A percentile compares a stretch with the other conserved stretches of the same genome.
phyloP scores from a whole-genome alignment of 257 asterid genomes.

The Solanum raphanifolium region DNA sequence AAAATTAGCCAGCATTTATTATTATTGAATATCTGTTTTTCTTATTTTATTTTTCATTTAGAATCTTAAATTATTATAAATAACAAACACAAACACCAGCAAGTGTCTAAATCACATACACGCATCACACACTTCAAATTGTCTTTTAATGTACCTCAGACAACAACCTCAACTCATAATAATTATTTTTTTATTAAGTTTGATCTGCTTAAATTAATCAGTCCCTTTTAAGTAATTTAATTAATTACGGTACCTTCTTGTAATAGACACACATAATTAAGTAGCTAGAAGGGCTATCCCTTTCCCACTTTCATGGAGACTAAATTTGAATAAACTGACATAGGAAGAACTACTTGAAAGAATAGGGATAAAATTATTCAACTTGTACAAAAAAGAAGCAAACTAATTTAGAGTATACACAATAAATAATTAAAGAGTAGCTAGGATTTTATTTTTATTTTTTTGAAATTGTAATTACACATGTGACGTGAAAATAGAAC shows the following conservation, averaged over 20 bases:
- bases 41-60: not conserved
- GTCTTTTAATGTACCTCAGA: not conserved
- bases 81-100: not conserved
- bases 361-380: not conserved
- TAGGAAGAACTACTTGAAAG: not conserved
- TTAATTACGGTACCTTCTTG: not conserved
- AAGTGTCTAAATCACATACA: not conserved
- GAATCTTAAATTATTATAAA: not conserved
- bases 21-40: not conserved
- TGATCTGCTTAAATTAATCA: not conserved
- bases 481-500: not conserved
- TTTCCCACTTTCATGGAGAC: constrained; percentile 2
- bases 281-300: not conserved
- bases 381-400: not conserved
- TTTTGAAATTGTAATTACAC: not conserved
- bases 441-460: not conserved
- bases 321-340: not conserved
- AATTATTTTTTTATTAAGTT: not conserved
- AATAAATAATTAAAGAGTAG: not conserved
- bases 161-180: not conserved
- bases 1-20: not conserved
- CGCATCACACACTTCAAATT: not conserved
- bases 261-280: not conserved
- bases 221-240: not conserved
- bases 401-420: not conserved